Evolutionary conservation across 768 basidiomycete genomes (phyloP).

Genomic region (Ramaria sp.): DNA sequence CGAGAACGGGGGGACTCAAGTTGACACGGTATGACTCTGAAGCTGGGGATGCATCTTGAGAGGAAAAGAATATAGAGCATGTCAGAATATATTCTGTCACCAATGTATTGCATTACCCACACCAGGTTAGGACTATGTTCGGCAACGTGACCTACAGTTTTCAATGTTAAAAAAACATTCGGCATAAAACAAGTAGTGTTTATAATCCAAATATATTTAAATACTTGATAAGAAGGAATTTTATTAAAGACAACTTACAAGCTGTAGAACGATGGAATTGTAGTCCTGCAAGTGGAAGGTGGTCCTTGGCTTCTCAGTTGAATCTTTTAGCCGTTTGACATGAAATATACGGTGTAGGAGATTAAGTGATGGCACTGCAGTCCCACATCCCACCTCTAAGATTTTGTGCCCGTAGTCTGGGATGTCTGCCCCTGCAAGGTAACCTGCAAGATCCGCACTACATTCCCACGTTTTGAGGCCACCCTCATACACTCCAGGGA

Average conservation of each 20-base stretch:
- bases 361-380: slow-evolving; percentile 72
- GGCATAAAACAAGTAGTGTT: too few species aligned
- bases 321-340: slow-evolving; percentile 17
- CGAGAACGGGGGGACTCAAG: slow-evolving; percentile 16
- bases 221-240: too few species aligned
- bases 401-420: slow-evolving; percentile 27
- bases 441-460: slow-evolving; percentile 73
- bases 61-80: neutral
- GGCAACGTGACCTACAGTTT: slow-evolving; percentile 41
- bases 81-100: neutral
- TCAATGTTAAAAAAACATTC: too few species aligned
- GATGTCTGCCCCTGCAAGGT: slow-evolving; percentile 36
- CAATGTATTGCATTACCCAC: slow-evolving; percentile 31
- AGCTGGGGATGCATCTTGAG: slow-evolving; percentile 50
- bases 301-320: slow-evolving; percentile 22
- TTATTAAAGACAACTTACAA: too few species aligned
- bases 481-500: slow-evolving; percentile 90
- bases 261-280: slow-evolving; percentile 68
- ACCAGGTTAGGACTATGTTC: slow-evolving; percentile 73
- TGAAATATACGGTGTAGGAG: slow-evolving; percentile 51
- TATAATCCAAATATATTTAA: too few species aligned
- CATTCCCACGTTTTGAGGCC: slow-evolving; percentile 99
- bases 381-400: slow-evolving; percentile 76
- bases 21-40: slow-evolving; percentile 34
- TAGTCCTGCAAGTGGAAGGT: slow-evolving; percentile 85